Evolutionary conservation across 1,139 yeast genomes (phyloP), one percentile per base, ranked within the genome.

Genomic region (Diutina pseudorugosa): DNA sequence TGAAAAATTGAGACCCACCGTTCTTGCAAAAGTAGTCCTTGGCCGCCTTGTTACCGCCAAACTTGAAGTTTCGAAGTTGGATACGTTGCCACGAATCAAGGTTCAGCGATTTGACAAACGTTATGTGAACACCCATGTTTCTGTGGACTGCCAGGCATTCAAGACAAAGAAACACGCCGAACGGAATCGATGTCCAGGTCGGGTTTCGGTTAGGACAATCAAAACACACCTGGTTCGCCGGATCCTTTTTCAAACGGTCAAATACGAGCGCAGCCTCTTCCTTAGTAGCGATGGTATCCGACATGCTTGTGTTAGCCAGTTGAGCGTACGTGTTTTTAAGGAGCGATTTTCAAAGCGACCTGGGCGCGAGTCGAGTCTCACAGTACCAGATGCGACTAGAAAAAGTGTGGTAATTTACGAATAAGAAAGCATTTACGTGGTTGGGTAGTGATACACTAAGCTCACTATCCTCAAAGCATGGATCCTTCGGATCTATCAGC

Each of bases 41-140:
- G 48, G 96, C 96, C 51, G 77, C 78, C 61, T 83, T 83, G 67
- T 93, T 93, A 19, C 98, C 98, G 53, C 98, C 98, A 56, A 85
- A 80, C 64, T 91, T 90, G 79, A 93, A 89, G 64, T 89, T 82
- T 63, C 96, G 78, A 65, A 93, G 73, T 67, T 93, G 96, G 59
- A 82, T 83, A 57, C 90, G 77, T 53, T 91, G 87, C 96, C 98
- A 93, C 54, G 77, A 70, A 68, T 93, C 98, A 76, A 93, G 77
- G 57, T 88, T 89, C 47, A 95, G 83, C 41, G 96, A 88, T 65
- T 91, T 88, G 51, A 93, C 98, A 61, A 75, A 75, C 50, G 78
- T 67, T 56, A 75, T 71, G 57, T 75, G 79, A 27, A 74, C 79
- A 5, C 79, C 79, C 61, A 74, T 62, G 61, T 75, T 74, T 58